Conservation (phyloP, 1,284 basidiomycete genomes). For the Tilletia setariae region DNA sequence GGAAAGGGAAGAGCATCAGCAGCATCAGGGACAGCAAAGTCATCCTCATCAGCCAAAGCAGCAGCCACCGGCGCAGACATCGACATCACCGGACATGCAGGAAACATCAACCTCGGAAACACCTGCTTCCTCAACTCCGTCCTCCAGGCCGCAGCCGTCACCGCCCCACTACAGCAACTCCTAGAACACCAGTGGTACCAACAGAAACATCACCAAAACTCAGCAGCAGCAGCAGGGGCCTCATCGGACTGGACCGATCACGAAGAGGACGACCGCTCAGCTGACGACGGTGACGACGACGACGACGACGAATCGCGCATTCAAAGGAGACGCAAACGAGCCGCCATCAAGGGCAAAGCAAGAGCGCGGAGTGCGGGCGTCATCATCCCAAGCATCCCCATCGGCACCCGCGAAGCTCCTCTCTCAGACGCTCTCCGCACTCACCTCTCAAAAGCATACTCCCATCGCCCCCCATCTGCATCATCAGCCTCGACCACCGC, state of each 20-base stretch:
- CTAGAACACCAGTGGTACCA: conserved; percentile 54
- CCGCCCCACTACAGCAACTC: conserved; percentile 64
- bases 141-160: conserved; percentile 67
- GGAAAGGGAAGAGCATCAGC: background rate
- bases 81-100: conserved; percentile 55
- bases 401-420: conserved; percentile 10
- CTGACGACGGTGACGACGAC: background rate
- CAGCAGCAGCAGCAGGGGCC: background rate
- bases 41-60: background rate
- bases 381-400: background rate
- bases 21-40: background rate
- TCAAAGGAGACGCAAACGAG: background rate
- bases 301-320: background rate
- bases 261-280: background rate
- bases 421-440: conserved; percentile 7
- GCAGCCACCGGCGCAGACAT: background rate
- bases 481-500: background rate
- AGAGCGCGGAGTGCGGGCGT: background rate
- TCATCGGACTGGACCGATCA: background rate
- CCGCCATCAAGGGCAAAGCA: conserved; percentile 3
- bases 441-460: background rate
- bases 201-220: background rate
- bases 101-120: conserved; percentile 79
- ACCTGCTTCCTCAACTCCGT: conserved; percentile 92
- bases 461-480: background rate